Evolutionary conservation across 495 filamentous ascomycete genomes (phyloP), one percentile per base, ranked within the genome.

Genomic region (Trichoderma erinaceum): DNA sequence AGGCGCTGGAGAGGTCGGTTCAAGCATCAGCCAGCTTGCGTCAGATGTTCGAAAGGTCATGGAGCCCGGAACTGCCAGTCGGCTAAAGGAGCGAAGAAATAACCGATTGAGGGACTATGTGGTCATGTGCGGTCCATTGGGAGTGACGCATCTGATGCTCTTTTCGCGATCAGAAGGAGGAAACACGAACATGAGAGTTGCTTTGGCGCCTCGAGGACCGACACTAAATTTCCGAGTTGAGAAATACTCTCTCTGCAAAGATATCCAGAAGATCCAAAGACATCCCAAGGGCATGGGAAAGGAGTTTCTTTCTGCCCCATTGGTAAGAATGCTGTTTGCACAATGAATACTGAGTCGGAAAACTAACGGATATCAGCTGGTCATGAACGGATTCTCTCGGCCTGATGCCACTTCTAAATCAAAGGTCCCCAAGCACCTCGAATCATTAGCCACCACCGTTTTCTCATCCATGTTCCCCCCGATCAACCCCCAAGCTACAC

Each of bases 381-480:
- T 99, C 67, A 97, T 99, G 95, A 99, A 99, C 80, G 97, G 97
- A 75, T 97, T 99, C 78, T 85, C 84, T 43, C 89, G 86, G 1
- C 83, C 90, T 35, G 76, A 83, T 66, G 81, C 88, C n/a, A 87
- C 90, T 64, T 82, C 88, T 21, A 87, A 84, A 27, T 78, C 84
- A 29, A 78, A 79, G 58, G 83, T 91, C 21, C 89, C 90, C 21
- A 93, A 91, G 72, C 92, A 97, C 69, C 90, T 98, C 73, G 96
- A 99, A 78, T 86, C 87, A 27, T 88, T 99, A n/a, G 87, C 91
- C 2, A 98, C 93, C 8, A 93, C 92, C 46, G 87, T 97, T 71
- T 99, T 98, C 80, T 95, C 97, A 76, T 96, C 91, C 2, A 86
- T 99, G 44, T 98, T 99, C 75, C 94, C 95, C 23, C 92, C 93